Percentiles rank a stretch among this genome's conserved stretches.
Evolutionary conservation across 768 basidiomycete species (phyloP).

Genomic region (Antrodiella citrinella): DNA sequence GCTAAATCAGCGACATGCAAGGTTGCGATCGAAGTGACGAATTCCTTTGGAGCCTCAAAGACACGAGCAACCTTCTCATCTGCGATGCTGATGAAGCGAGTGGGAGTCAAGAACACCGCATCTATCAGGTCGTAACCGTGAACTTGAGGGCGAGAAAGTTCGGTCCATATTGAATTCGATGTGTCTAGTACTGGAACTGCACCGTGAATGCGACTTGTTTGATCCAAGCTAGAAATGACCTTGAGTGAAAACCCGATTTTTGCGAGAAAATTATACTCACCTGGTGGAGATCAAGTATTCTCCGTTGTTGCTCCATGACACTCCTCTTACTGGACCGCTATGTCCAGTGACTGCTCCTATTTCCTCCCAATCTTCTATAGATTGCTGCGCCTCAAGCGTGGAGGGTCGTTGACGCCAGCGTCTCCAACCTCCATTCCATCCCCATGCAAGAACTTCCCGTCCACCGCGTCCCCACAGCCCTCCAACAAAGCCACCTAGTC

Average conservation of each 20-base stretch:
- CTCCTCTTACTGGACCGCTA: conserved; percentile 64
- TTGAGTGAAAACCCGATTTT: no score
- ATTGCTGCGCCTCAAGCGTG: neutral
- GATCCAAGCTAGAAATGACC: conserved; percentile 73
- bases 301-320: conserved; percentile 83
- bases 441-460: conserved; percentile 69
- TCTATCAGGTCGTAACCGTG: conserved; percentile 93
- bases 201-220: conserved; percentile 87
- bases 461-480: conserved; percentile 70
- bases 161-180: conserved; percentile 54
- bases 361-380: conserved; percentile 59
- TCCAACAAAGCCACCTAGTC: conserved; percentile 88
- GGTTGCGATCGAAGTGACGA: conserved; percentile 54
- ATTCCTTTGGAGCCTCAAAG: conserved; percentile 83
- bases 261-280: conserved; percentile 40
- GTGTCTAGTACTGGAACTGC: conserved; percentile 26
- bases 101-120: conserved; percentile 62
- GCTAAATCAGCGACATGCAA: conserved; percentile 41
- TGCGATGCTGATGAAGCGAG: conserved; percentile 83
- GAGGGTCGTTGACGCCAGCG: conserved; percentile 50
- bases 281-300: conserved; percentile 82
- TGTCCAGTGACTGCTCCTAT: conserved; percentile 82
- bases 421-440: conserved; percentile 93
- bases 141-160: conserved; percentile 87
- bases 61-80: conserved; percentile 95